phyloP scores from a whole-genome alignment of 2,329 filamentous ascomycete species.

The Fusarium lateritium region DNA sequence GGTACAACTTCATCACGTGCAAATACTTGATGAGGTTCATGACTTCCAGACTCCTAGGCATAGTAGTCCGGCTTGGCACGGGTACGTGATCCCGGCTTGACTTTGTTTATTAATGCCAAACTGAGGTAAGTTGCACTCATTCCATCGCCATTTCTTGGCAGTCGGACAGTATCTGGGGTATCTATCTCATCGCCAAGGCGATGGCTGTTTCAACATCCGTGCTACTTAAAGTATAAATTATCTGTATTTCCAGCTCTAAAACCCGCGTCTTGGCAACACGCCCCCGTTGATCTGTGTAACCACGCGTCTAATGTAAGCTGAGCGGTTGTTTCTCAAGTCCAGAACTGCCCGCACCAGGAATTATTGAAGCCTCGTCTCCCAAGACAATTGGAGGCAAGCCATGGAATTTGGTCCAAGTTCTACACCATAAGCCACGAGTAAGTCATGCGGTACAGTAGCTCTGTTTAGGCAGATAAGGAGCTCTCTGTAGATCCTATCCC shows the following conservation, averaged over 20 bases:
- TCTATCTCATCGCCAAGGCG: constrained; percentile 12
- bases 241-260: constrained; percentile 15
- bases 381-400: constrained; percentile 21
- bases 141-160: constrained; percentile 31
- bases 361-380: constrained; percentile 12
- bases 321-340: constrained; percentile 9
- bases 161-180: not conserved
- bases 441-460: not conserved
- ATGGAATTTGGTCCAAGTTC: not conserved
- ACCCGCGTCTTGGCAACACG: constrained; percentile 7
- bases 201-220: constrained; percentile 18
- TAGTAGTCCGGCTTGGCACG: constrained; percentile 1
- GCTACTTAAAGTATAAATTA: not conserved
- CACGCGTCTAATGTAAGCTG: not conserved
- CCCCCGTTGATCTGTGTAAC: constrained; percentile 10
- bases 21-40: not conserved
- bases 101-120: constrained; percentile 4
- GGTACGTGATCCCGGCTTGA: not conserved
- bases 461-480: not conserved
- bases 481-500: constrained; percentile 1
- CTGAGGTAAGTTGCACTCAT: constrained; percentile 21
- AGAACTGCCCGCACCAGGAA: constrained; percentile 6
- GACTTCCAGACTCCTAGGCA: not conserved
- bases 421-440: not conserved
- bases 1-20: constrained; percentile 25